Conservation (phyloP, 345 rosid genomes). For the Eucalyptus shirleyi region DNA sequence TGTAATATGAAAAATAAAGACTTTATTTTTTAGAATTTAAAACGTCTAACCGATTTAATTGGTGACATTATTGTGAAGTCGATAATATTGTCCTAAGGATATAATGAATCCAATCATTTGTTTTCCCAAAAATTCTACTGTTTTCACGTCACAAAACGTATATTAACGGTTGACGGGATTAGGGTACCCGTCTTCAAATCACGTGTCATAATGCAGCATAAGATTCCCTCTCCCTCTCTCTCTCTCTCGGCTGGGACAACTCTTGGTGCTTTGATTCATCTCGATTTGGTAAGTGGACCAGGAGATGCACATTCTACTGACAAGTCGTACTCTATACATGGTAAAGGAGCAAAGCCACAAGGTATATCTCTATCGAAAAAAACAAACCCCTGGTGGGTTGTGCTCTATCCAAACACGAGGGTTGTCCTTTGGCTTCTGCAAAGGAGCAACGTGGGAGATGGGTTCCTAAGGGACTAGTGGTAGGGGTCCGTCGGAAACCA, state of each 20-base stretch:
- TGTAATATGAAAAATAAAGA: not conserved
- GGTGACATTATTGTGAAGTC: not conserved
- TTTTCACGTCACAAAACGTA: not conserved
- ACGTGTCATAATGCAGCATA: not conserved
- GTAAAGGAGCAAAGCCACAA: not conserved
- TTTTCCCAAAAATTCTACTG: accelerated
- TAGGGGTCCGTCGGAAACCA: not conserved
- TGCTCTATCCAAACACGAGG: not conserved
- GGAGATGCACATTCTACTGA: not conserved
- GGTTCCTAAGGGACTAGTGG: not conserved
- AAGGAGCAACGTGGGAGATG: not conserved
- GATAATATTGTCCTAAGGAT: not conserved
- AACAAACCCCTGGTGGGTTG: not conserved
- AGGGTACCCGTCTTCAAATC: not conserved
- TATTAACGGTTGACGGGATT: not conserved
- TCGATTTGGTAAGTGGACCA: not conserved
- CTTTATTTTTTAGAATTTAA: not conserved
- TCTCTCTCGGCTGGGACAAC: not conserved
- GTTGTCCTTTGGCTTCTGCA: not conserved
- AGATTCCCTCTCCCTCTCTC: not conserved
- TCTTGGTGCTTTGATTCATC: not conserved
- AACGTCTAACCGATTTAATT: not conserved
- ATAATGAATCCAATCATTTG: not conserved
- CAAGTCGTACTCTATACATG: not conserved
- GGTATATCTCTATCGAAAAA: not conserved